Evolutionary conservation across 1,284 basidiomycete species (phyloP), one percentile per base, ranked within the genome.

Genomic region (Golubevia sp.): DNA sequence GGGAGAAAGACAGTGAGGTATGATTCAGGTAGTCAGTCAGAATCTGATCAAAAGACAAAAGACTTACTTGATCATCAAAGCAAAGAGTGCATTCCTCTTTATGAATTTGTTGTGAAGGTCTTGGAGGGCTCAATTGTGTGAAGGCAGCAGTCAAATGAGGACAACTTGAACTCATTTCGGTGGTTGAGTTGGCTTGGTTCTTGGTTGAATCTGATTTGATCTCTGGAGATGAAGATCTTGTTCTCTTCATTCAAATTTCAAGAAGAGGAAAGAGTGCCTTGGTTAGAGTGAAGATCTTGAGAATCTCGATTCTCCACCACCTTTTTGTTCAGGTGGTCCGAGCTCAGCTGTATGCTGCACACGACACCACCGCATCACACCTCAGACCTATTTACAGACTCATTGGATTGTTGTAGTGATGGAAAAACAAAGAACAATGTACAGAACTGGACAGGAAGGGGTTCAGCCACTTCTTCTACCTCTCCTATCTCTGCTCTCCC

Each of bases 51-150:
- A 21, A 50, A 52, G 20, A 30, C 49, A 20, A 59, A 55, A 62
- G 55, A 23, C 77, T 74, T 25, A 91, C 94, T 88, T 96, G 93
- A 76, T 89, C 90, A 84, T 98, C 95, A 82, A 98, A 99, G 84
- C 96, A 99, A 65, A 95, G 92, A 0, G 95, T 97, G 76, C 93
- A 96, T 83, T 95, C 93, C 82, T 94, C 93, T 8, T 91, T 86
- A 75, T 94, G 90, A 0, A 94, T 79, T 4, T 66, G 63, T 56
- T 80, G 73, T 11, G 67, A 67, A 3, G 67, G 61, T 21, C 74
- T 60, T 24, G 80, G 80, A 7, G 74, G 62, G 2, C 58, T 58
- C 24, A 83, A 64, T 15, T 59, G 34, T 11, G 61, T 59, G 56
- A 72, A 73, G 34, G 71, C 71, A 20, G 63, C 73, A 23, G 59